Percentiles rank a stretch among this genome's conserved stretches.
These are phyloP conservation scores for Clavariopsis aquatica DNA, from an alignment of 495 filamentous ascomycete genomes.

Conservation along the genomic window DNA sequence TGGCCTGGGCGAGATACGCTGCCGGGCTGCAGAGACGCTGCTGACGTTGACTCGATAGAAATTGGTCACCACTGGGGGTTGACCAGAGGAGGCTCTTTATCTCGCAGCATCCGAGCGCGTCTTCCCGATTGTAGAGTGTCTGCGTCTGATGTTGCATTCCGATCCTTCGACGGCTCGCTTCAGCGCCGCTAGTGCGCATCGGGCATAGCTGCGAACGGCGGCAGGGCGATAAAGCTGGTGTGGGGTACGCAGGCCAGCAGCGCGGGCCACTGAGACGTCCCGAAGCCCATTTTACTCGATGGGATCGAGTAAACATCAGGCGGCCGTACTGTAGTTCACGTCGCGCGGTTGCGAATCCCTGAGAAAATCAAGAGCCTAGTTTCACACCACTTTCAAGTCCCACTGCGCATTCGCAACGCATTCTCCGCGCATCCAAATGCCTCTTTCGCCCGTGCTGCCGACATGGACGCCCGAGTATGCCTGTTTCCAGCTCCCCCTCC, in stretches of 20 bases:
- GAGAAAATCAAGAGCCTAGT: not conserved
- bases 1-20: slow-evolving; percentile 9
- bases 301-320: slow-evolving; percentile 7
- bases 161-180: slow-evolving; percentile 1
- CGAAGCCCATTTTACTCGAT: slow-evolving; percentile 11
- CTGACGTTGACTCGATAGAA: slow-evolving; percentile 9
- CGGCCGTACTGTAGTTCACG: too few species aligned
- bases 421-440: slow-evolving; percentile 2
- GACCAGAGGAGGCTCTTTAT: slow-evolving; percentile 13
- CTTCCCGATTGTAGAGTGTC: not conserved
- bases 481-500: too few species aligned
- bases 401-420: not conserved
- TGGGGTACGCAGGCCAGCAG: slow-evolving; percentile 2
- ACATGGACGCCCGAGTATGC: too few species aligned
- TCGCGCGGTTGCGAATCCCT: not conserved
- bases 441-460: not conserved
- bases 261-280: not conserved
- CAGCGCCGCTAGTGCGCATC: not conserved
- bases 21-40: not conserved
- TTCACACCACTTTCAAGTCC: not conserved
- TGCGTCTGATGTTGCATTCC: slow-evolving; percentile 2
- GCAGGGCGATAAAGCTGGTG: slow-evolving; percentile 8
- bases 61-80: not conserved
- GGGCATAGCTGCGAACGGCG: not conserved
- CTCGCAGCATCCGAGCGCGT: not conserved